A percentile compares a stretch with the other conserved stretches of the same genome.
Evolutionary conservation across 805 yeast genomes (phyloP).

Genomic region (Yarrowia divulgata): DNA sequence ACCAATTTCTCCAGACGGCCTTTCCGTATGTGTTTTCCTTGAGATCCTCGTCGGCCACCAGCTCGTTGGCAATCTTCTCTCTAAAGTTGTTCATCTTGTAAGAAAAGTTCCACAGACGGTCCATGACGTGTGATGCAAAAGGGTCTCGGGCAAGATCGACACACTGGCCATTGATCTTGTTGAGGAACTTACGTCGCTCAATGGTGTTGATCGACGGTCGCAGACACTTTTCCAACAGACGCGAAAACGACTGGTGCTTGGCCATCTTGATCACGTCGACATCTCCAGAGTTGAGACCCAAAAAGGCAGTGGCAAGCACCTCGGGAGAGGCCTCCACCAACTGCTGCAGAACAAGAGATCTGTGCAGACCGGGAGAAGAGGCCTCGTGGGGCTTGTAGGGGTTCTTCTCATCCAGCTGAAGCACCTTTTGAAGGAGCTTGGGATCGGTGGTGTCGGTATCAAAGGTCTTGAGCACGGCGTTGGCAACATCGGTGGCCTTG

Average conservation of each 20-base stretch:
- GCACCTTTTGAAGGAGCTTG: slow-evolving; percentile 70
- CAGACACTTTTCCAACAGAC: slow-evolving; percentile 76
- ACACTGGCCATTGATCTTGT: slow-evolving; percentile 62
- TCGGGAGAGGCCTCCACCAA: slow-evolving; percentile 71
- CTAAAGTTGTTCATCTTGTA: slow-evolving; percentile 79
- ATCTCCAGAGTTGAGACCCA: slow-evolving; percentile 28
- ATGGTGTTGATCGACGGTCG: slow-evolving; percentile 57
- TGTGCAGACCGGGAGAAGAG: slow-evolving; percentile 57
- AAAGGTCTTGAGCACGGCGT: slow-evolving; percentile 42
- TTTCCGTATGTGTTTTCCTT: slow-evolving; percentile 89
- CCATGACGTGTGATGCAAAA: slow-evolving; percentile 90
- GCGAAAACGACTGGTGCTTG: slow-evolving; percentile 88
- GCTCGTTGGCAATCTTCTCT: slow-evolving; percentile 79
- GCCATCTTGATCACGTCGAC: slow-evolving; percentile 67
- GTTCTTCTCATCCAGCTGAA: slow-evolving; percentile 63
- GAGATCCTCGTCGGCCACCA: slow-evolving; percentile 63
- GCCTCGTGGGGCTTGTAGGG: slow-evolving; percentile 39
- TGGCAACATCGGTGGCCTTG: slow-evolving; percentile 41
- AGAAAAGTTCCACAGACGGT: slow-evolving; percentile 81
- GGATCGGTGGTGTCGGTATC: slow-evolving; percentile 48
- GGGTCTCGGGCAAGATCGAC: slow-evolving; percentile 77
- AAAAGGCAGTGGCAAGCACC: slow-evolving; percentile 56
- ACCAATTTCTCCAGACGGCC: slow-evolving; percentile 95
- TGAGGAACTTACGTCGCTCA: slow-evolving; percentile 71
- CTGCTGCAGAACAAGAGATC: slow-evolving; percentile 75